Evolutionary conservation across 352 stramenopile genomes (phyloP).

Genomic region (Phytopythium helicoides): DNA sequence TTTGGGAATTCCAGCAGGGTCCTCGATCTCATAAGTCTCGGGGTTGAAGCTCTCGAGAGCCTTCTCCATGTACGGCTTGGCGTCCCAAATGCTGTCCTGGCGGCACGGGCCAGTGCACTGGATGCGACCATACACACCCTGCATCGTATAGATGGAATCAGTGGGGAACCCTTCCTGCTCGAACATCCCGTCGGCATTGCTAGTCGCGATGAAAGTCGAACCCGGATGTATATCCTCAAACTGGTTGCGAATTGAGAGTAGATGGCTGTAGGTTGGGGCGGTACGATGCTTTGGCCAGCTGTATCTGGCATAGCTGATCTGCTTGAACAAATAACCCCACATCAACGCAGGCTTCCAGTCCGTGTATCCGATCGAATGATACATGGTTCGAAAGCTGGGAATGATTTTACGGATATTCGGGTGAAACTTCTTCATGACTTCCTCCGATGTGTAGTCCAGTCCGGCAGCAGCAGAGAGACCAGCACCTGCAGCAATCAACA

Average conservation of each 20-base stretch:
- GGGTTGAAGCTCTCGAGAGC: slow-evolving; percentile 48
- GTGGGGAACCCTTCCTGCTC: slow-evolving; percentile 61
- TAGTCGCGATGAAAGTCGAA: slow-evolving; percentile 64
- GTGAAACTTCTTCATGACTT: slow-evolving; percentile 67
- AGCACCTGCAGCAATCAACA: slow-evolving; percentile 58
- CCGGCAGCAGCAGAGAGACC: slow-evolving; percentile 66
- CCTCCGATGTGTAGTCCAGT: slow-evolving; percentile 66
- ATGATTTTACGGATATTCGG: slow-evolving; percentile 36
- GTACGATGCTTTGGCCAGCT: slow-evolving; percentile 49
- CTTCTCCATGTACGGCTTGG: slow-evolving; percentile 49
- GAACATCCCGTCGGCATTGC: slow-evolving; percentile 74
- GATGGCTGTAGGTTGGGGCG: slow-evolving; percentile 45
- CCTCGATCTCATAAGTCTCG: slow-evolving; percentile 52
- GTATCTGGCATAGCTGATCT: slow-evolving; percentile 54
- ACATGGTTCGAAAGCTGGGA: slow-evolving; percentile 54
- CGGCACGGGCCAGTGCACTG: slow-evolving; percentile 48
- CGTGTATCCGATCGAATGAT: slow-evolving; percentile 52
- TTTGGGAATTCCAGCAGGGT: slow-evolving; percentile 43
- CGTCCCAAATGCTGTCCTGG: slow-evolving; percentile 45
- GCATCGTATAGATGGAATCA: slow-evolving; percentile 53
- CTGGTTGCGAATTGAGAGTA: slow-evolving; percentile 40
- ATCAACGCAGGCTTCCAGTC: slow-evolving; percentile 41
- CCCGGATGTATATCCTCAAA: slow-evolving; percentile 22
- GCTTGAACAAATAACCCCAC: slow-evolving; percentile 67
- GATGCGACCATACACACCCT: slow-evolving; percentile 61